Conservation (phyloP, 139 green algal species). For the Desmodesmus armatus region DNA sequence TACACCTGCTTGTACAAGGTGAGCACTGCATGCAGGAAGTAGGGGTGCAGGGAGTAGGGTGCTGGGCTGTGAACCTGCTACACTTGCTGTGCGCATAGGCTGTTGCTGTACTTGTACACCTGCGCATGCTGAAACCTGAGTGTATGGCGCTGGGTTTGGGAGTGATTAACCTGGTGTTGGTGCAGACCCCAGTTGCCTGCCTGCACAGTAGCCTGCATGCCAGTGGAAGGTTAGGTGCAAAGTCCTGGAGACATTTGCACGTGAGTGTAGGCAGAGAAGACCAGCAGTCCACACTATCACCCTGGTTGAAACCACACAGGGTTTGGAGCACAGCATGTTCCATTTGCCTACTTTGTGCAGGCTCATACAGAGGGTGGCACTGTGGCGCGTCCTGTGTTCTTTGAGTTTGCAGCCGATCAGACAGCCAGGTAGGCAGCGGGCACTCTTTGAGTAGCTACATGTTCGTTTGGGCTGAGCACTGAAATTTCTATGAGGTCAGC, state of each 20-base stretch:
- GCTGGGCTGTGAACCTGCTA: not conserved
- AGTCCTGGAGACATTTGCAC: no score
- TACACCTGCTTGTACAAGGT: constrained; percentile 27
- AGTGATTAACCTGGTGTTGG: not conserved
- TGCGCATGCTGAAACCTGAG: not conserved
- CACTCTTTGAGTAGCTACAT: no score
- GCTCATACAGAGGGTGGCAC: constrained; percentile 6
- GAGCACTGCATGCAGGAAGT: not conserved
- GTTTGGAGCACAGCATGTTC: not conserved
- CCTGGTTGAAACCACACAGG: no score
- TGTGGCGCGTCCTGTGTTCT: constrained; percentile 17
- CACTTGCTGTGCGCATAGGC: not conserved
- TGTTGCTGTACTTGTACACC: not conserved
- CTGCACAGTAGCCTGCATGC: no score
- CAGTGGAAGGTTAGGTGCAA: no score
- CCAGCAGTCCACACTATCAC: no score
- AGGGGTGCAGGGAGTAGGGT: not conserved
- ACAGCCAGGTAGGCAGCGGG: not conserved
- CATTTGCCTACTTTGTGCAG: not conserved
- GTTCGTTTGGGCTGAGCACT: not conserved
- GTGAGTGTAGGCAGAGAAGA: no score
- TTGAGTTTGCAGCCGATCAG: not conserved
- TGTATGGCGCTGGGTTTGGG: not conserved
- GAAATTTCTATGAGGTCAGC: not conserved
- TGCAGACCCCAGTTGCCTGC: no score